Conservation (phyloP, 805 yeast species). For the Peterozyma toletana region DNA sequence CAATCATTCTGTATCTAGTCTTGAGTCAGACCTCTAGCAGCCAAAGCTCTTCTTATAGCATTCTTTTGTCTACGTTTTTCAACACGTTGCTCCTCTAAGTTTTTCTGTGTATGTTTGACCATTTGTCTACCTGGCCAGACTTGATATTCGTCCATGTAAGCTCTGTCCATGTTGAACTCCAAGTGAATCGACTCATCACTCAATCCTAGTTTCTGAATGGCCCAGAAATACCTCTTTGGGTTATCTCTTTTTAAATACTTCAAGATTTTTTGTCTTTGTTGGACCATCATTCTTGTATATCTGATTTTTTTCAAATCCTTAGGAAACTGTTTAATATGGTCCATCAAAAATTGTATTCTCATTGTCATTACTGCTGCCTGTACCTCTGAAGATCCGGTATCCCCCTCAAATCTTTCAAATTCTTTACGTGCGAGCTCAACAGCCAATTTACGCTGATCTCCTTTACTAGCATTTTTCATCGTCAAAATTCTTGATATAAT, state of each 20-base stretch:
- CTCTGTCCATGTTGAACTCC: conserved; percentile 77
- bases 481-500: conserved; percentile 66
- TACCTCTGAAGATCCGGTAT: conserved; percentile 92
- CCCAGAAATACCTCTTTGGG: conserved; percentile 78
- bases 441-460: conserved; percentile 52
- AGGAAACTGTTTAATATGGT: conserved; percentile 60
- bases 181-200: conserved; percentile 69
- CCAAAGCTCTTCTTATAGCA: conserved; percentile 22
- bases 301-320: conserved; percentile 72
- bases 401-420: conserved; percentile 79
- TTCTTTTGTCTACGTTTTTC: conserved; percentile 39
- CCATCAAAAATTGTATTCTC: conserved; percentile 68
- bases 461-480: conserved; percentile 60
- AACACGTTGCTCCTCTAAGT: conserved; percentile 37
- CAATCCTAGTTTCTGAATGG: conserved; percentile 82
- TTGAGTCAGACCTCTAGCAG: conserved; percentile 1
- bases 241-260: conserved; percentile 75
- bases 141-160: conserved; percentile 70
- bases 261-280: conserved; percentile 77
- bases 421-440: conserved; percentile 64
- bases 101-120: conserved; percentile 48
- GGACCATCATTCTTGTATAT: conserved; percentile 74
- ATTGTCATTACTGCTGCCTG: conserved; percentile 90
- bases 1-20: no score
- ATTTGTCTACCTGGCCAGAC: conserved; percentile 70